These are phyloP conservation scores for Phytophthora kernoviae DNA, from an alignment of 352 stramenopile species.

Conservation along the genomic window DNA sequence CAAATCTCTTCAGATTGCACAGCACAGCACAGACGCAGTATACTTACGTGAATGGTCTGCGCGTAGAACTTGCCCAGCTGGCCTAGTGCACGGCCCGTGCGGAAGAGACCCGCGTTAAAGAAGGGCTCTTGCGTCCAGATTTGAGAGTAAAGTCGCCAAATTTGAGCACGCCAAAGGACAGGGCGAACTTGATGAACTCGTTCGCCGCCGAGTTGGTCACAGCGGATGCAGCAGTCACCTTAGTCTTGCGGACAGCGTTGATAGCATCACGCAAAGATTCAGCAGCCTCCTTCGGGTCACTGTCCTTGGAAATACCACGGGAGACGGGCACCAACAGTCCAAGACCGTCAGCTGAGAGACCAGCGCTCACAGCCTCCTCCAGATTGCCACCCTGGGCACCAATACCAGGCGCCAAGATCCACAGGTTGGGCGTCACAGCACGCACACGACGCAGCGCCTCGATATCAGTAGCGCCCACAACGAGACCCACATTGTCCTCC, in stretches of 20 bases:
- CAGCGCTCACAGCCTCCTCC: conserved; percentile 85
- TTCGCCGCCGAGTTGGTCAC: conserved; percentile 61
- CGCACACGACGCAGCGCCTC: conserved; percentile 91
- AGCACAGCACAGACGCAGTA: conserved; percentile 4
- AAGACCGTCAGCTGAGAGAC: conserved; percentile 85
- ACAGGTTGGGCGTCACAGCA: conserved; percentile 86
- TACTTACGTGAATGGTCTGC: conserved; percentile 88
- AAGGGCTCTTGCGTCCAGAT: conserved; percentile 98
- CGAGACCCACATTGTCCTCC: conserved; percentile 94
- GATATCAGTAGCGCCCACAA: conserved; percentile 97
- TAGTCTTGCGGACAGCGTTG: conserved; percentile 86
- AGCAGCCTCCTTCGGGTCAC: conserved; percentile 89
- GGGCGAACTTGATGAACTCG: conserved; percentile 97
- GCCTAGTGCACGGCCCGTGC: conserved; percentile 91
- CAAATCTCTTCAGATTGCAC: too few relatives aligned
- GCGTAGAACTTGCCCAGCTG: conserved; percentile 96
- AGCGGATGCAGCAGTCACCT: conserved; percentile 35
- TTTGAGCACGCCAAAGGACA: conserved; percentile 95
- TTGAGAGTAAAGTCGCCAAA: conserved; percentile 99
- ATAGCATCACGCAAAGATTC: conserved; percentile 93
- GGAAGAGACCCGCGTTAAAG: conserved; percentile 99
- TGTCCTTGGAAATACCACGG: conserved; percentile 94
- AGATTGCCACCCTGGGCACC: conserved; percentile 94
- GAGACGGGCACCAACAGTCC: conserved; percentile 97
- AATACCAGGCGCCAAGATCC: conserved; percentile 98